phyloP scores from a whole-genome alignment of 108 stramenopile species.

The Schizochytrium sp. region DNA sequence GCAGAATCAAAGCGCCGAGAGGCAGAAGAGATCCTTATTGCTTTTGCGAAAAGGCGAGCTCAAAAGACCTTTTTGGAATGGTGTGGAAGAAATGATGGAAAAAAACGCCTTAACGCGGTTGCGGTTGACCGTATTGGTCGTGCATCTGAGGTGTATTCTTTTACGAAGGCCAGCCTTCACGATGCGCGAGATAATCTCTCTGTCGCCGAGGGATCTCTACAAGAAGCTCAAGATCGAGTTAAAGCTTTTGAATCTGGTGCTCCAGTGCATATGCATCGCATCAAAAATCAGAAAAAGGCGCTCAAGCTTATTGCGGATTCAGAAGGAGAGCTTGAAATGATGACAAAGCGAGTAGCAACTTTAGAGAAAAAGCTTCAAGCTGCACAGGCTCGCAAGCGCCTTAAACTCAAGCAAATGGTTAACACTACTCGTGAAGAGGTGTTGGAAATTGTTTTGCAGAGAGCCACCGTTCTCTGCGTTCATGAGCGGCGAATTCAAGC shows the following conservation, averaged over 20 bases:
- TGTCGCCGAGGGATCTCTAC: background rate
- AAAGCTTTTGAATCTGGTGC: background rate
- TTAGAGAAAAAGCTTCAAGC: background rate
- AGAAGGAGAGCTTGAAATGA: conserved; percentile 13
- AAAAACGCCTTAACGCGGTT: background rate
- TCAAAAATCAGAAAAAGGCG: conserved; percentile 10
- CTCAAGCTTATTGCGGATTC: conserved; percentile 19
- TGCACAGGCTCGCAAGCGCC: conserved; percentile 8
- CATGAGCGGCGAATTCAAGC: background rate
- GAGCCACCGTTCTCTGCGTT: background rate
- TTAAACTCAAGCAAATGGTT: background rate
- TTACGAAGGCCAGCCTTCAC: background rate
- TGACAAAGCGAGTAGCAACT: background rate
- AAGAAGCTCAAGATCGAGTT: background rate
- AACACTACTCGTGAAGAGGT: background rate
- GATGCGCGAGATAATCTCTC: background rate
- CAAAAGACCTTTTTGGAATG: background rate
- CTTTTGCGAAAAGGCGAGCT: background rate
- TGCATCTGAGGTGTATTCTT: background rate
- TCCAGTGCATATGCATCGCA: background rate
- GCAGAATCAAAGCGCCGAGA: background rate
- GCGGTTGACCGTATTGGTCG: conserved; percentile 7
- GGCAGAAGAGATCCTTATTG: background rate
- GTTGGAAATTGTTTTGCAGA: background rate
- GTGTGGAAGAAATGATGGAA: background rate